These are phyloP conservation scores for Simmondsia chinensis DNA, from an alignment of 148 eudicot genomes.

Conservation along the genomic window DNA sequence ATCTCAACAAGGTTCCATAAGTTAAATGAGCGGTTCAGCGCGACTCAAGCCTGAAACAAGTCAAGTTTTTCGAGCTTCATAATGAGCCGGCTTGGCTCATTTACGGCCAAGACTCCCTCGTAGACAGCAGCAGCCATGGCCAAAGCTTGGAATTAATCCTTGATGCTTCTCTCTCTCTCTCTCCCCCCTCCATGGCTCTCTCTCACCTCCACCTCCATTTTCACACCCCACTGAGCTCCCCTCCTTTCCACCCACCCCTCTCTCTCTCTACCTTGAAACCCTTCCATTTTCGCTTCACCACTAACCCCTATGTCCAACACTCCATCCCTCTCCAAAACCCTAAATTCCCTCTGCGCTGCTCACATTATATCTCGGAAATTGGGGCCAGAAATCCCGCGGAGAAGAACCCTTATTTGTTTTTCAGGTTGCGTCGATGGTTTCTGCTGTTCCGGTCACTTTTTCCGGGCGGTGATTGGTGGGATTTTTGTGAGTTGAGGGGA, in stretches of 20 bases:
- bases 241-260: neutral
- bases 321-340: neutral
- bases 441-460: slow-evolving; percentile 8
- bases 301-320: slow-evolving; percentile 1
- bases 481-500: slow-evolving; percentile 7
- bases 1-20: too few species aligned
- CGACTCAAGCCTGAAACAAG: too few species aligned
- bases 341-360: neutral
- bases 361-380: neutral
- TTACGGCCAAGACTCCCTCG: too few species aligned
- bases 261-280: neutral
- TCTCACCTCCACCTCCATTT: too few species aligned
- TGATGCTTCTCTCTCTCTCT: neutral
- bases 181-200: neutral
- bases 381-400: neutral
- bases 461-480: slow-evolving; percentile 41
- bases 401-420: neutral
- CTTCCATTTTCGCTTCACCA: neutral
- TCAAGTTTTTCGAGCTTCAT: too few species aligned
- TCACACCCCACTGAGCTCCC: too few species aligned
- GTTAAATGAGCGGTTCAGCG: too few species aligned
- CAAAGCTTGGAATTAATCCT: too few species aligned
- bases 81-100: too few species aligned
- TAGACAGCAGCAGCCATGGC: too few species aligned
- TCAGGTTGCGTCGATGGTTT: neutral